Conservation (phyloP, 345 rosid species). For the Hibiscus trionum region DNA sequence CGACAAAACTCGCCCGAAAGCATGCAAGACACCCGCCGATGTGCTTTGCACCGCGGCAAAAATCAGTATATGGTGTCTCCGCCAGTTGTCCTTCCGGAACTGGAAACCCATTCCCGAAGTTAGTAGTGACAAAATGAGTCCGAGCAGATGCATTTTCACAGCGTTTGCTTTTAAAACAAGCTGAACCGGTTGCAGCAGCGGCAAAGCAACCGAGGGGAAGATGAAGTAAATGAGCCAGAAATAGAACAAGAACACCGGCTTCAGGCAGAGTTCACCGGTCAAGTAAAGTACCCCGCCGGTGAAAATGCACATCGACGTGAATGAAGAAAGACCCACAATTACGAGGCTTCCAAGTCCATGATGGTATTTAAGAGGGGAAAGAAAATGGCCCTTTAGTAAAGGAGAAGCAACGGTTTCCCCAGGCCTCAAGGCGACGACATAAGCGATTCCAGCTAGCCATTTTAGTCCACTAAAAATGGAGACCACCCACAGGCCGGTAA, state of each 20-base stretch:
- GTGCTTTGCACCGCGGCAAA: slow-evolving; percentile 50
- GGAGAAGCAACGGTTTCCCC: slow-evolving; percentile 14
- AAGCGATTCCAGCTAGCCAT: slow-evolving; percentile 42
- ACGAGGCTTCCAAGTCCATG: slow-evolving; percentile 39
- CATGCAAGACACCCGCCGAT: slow-evolving; percentile 37
- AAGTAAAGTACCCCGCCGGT: slow-evolving; percentile 33
- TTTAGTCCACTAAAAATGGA: slow-evolving; percentile 54
- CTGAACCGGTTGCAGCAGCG: slow-evolving; percentile 41
- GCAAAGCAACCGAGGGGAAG: slow-evolving; percentile 38
- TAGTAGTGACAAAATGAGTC: slow-evolving; percentile 32
- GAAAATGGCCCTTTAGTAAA: slow-evolving; percentile 16
- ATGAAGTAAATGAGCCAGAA: slow-evolving; percentile 46
- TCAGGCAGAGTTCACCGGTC: slow-evolving; percentile 41
- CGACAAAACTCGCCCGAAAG: slow-evolving; percentile 40
- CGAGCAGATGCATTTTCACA: slow-evolving; percentile 46
- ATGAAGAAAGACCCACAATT: slow-evolving; percentile 35
- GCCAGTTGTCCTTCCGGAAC: slow-evolving; percentile 32
- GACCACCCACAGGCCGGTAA: slow-evolving; percentile 45
- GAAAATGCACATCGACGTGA: slow-evolving; percentile 57
- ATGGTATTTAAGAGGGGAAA: slow-evolving; percentile 35
- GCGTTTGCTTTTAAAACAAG: slow-evolving; percentile 27
- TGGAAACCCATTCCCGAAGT: slow-evolving; percentile 42
- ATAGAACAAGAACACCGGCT: slow-evolving; percentile 30
- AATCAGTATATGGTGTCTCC: slow-evolving; percentile 23
- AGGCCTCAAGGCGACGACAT: slow-evolving; percentile 20